Evolutionary conservation across 805 yeast species (phyloP), one percentile per base, ranked within the genome.

Genomic region (Hanseniaspora lindneri): DNA sequence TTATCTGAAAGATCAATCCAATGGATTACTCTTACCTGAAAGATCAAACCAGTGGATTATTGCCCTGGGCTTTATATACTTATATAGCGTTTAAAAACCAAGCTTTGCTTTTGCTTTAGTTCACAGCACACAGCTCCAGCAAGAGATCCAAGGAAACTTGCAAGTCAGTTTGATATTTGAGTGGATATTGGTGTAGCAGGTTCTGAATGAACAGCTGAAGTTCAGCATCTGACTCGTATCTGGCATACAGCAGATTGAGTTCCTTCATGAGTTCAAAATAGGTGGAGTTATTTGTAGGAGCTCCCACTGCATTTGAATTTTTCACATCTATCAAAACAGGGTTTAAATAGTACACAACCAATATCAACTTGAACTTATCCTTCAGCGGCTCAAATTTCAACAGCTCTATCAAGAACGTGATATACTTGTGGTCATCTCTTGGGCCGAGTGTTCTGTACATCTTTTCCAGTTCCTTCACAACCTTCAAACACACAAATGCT

Each of bases 401-500:
- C 5, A 44, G 20, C 7, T 36, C 25, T 8, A 20, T 30, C 13
- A 37, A n/a, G 37, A 37, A 44, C 13, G 27, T 37, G 17, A 44
- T 23, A 19, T 27, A 39, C 20, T 44, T 44, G 30, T 21, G 23
- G 27, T 39, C 28, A 20, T 10, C 41, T 9, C 10, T 37, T 5
- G 16, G 11, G 3, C 13, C 27, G 16, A 6, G 16, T 16, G 20
- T 34, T 23, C 2, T 17, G 16, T 9, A 23, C 3, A 39, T 29
- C 5, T 36, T 28, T 36, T 44, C 49, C 16, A 44, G 14, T 24
- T 39, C 43, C 25, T 44, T 46, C 13, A 46, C 29, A 9, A 46
- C 39, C 5, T 39, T 29, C 17, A 46, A 46, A 20, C 24, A 8
- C 1, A 39, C 33, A 33, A 46, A 46, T 6, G 43, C 39, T 39